Evolutionary conservation across 306 rosid species (phyloP), one percentile per base, ranked within the genome.

Genomic region (Alnus glutinosa): DNA sequence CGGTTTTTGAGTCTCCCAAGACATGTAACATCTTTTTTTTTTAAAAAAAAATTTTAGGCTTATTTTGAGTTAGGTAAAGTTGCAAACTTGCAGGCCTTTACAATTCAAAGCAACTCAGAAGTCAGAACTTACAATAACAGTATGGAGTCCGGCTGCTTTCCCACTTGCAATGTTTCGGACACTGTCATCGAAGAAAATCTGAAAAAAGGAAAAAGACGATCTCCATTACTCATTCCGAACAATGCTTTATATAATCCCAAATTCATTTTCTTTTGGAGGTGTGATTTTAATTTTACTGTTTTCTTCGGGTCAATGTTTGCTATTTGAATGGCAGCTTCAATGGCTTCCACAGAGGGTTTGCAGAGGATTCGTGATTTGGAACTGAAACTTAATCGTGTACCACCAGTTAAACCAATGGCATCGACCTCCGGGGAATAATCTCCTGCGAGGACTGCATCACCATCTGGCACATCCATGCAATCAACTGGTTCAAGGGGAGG

Each of bases 111-210:
- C 49, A 79, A 79, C 54, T 58, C 58, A 74, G 75, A 79, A 79
- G 48, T 58, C 58, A 74, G 75, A 23, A 59, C 98, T 89, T 89
- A 93, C 98, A 8, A 93, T 77, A 66, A 93, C 97, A 30, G 97
- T 91, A 67, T 84, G 87, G 79, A 93, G 90, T 76, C 97, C 92
- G 47, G 87, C 93, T 81, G 81, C 90, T 83, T 91, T 93, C 74
- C 91, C 98, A 67, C 89, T 90, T 62, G 88, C 95, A 78, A 93
- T 83, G 78, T 93, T 93, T 89, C 92, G 85, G 55, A 66, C 77
- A 80, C 98, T 93, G 76, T 91, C 98, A 73, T 93, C 95, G 23
- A 92, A 87, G 93, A 93, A 93, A 82, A 93, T 77, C 98, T 93
- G 91, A 70, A 42, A 68, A 44, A 70, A 23, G 28, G 23, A 55